phyloP scores from a whole-genome alignment of 805 yeast species.

The Hanseniaspora taiwanica region DNA sequence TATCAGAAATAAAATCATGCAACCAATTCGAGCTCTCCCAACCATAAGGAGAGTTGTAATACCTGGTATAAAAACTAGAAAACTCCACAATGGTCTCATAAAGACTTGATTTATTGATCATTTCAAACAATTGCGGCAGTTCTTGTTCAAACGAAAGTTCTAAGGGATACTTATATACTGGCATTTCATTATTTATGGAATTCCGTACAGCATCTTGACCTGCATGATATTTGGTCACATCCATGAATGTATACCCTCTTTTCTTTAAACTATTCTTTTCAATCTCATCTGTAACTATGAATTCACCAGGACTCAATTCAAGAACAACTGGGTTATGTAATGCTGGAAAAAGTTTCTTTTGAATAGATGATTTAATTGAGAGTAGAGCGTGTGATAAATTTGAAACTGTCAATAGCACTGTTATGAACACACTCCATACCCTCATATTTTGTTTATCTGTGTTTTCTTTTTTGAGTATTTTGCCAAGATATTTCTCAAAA shows the following conservation, averaged over 20 bases:
- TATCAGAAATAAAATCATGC: slow-evolving; percentile 28
- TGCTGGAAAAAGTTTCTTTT: neutral
- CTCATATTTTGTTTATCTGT: no score
- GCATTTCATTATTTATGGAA: slow-evolving; percentile 13
- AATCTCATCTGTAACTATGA: slow-evolving; percentile 25
- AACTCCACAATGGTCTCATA: slow-evolving; percentile 44
- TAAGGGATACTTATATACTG: slow-evolving; percentile 38
- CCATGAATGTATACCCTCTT: slow-evolving; percentile 45
- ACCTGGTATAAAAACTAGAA: slow-evolving; percentile 61
- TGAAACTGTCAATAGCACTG: no score
- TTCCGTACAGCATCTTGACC: neutral
- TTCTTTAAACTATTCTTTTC: slow-evolving; percentile 33
- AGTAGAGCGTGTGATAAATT: no score
- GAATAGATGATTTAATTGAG: no score
- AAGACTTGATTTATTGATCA: slow-evolving; percentile 36
- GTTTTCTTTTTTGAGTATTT: no score
- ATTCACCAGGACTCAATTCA: slow-evolving; percentile 14
- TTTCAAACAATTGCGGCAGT: slow-evolving; percentile 29
- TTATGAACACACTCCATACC: no score
- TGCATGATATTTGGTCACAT: slow-evolving; percentile 37
- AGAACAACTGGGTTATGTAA: slow-evolving; percentile 12
- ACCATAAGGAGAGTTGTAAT: slow-evolving; percentile 64
- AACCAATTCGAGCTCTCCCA: slow-evolving; percentile 62
- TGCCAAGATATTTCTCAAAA: neutral
- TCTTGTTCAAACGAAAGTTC: slow-evolving; percentile 23